Percentiles rank a stretch among this genome's conserved stretches.
These are phyloP conservation scores for Vaccinium myrtillus DNA, from an alignment of 148 eudicot species.

Conservation along the genomic window DNA sequence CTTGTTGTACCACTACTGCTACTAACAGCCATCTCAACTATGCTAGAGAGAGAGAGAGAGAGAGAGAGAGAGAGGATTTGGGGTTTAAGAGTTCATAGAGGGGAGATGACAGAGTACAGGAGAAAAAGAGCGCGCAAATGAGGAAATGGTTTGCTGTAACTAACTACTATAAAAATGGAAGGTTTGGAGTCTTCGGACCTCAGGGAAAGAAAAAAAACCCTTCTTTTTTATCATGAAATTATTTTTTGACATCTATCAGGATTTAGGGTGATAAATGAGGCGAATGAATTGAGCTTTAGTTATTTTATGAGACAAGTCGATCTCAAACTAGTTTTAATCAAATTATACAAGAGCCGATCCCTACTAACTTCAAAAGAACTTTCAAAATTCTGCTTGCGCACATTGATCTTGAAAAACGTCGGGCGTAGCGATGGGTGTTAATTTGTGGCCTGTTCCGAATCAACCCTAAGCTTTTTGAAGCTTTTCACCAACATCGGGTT, in stretches of 20 bases:
- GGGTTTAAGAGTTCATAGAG: background rate
- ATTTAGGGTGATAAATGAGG: background rate
- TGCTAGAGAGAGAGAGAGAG: background rate
- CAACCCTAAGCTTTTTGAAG: background rate
- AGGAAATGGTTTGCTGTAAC: background rate
- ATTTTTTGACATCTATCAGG: background rate
- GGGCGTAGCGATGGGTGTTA: background rate
- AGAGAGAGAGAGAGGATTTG: background rate
- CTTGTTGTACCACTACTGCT: constrained; percentile 30
- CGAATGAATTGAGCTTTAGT: background rate
- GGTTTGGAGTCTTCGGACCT: too few species aligned
- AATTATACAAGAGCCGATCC: background rate
- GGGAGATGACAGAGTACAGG: background rate
- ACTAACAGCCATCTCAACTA: constrained; percentile 19
- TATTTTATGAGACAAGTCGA: background rate
- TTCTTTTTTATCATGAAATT: background rate
- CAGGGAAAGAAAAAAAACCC: too few species aligned
- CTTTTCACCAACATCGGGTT: background rate
- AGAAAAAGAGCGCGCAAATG: background rate
- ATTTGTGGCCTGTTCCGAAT: background rate
- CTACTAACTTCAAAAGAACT: background rate
- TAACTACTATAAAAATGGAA: too few species aligned
- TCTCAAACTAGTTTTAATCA: background rate
- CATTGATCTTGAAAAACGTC: too few species aligned
- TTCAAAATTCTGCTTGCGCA: background rate